phyloP scores from a whole-genome alignment of 164 flowering plant genomes.

The Houttuynia cordata region DNA sequence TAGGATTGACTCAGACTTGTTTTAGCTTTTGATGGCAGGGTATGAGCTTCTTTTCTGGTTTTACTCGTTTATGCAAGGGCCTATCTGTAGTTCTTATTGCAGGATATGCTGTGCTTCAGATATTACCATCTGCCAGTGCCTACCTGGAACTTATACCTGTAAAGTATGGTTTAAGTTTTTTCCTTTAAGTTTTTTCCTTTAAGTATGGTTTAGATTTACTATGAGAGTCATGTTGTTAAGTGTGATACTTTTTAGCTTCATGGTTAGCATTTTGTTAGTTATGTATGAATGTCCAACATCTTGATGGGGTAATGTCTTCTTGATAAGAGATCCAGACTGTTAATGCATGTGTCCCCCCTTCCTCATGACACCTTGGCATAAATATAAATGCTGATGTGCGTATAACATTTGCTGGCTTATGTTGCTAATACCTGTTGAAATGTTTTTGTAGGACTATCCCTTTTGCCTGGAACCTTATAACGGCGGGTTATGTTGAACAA shows the following conservation, averaged over 20 bases:
- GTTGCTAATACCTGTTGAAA: not conserved
- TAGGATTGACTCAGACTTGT: constrained; percentile 8
- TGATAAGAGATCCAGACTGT: too few relatives aligned
- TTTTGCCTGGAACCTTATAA: constrained; percentile 91
- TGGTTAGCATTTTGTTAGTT: too few relatives aligned
- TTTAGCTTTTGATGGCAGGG: constrained; percentile 32
- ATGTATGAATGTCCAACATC: too few relatives aligned
- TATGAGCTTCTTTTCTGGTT: constrained; percentile 38
- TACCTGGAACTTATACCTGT: constrained; percentile 93
- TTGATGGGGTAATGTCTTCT: too few relatives aligned
- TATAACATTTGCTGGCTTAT: not conserved
- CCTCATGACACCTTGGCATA: too few relatives aligned
- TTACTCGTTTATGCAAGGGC: constrained; percentile 83
- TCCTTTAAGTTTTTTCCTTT: too few relatives aligned
- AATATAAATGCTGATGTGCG: not conserved
- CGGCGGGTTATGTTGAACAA: constrained; percentile 85
- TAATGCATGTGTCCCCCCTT: too few relatives aligned
- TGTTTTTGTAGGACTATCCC: constrained; percentile 77
- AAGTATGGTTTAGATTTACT: not conserved
- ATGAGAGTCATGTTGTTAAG: not conserved
- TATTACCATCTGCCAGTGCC: constrained; percentile 52
- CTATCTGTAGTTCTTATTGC: constrained; percentile 61
- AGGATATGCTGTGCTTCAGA: constrained; percentile 56
- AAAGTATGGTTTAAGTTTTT: constrained; percentile 44
- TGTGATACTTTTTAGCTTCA: not conserved